A percentile compares a stretch with the other conserved stretches of the same genome.
phyloP scores from a whole-genome alignment of 345 rosid genomes.

The Citrus hindsii region DNA sequence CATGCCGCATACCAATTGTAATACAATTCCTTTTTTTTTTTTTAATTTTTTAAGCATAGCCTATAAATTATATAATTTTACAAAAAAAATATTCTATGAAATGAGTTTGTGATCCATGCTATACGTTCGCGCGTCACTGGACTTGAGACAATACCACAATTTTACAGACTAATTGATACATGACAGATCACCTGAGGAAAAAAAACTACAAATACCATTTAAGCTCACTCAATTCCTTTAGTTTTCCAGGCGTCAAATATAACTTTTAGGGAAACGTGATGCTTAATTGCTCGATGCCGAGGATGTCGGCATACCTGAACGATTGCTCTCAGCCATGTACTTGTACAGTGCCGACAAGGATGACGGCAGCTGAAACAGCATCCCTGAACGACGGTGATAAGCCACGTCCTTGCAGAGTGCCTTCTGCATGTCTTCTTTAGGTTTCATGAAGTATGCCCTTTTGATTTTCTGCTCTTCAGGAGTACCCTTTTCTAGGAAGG shows the following conservation, averaged over 20 bases:
- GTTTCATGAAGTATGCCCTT: conserved; percentile 35
- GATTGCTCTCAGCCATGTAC: too few species aligned
- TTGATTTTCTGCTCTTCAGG: conserved; percentile 31
- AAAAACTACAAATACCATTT: not conserved
- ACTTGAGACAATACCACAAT: too few species aligned
- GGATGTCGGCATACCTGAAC: too few species aligned
- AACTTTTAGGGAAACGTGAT: too few species aligned
- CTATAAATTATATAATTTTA: too few species aligned
- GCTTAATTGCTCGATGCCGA: not conserved
- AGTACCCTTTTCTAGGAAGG: conserved; percentile 6
- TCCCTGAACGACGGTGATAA: conserved; percentile 8
- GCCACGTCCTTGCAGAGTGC: conserved; percentile 44
- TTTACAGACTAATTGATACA: too few species aligned
- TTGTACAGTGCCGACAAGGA: not conserved
- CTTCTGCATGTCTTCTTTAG: conserved; percentile 35
- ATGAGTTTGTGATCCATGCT: too few species aligned
- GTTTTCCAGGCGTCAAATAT: not conserved
- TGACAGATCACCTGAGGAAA: too few species aligned
- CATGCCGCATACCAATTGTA: too few species aligned
- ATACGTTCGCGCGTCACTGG: too few species aligned
- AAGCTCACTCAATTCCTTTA: not conserved
- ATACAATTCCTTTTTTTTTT: too few species aligned
- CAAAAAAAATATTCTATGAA: too few species aligned
- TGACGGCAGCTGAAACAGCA: not conserved
- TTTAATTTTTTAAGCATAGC: not conserved